These are phyloP conservation scores for Chionographis japonica DNA, from an alignment of 106 monocot genomes.

Conservation along the genomic window DNA sequence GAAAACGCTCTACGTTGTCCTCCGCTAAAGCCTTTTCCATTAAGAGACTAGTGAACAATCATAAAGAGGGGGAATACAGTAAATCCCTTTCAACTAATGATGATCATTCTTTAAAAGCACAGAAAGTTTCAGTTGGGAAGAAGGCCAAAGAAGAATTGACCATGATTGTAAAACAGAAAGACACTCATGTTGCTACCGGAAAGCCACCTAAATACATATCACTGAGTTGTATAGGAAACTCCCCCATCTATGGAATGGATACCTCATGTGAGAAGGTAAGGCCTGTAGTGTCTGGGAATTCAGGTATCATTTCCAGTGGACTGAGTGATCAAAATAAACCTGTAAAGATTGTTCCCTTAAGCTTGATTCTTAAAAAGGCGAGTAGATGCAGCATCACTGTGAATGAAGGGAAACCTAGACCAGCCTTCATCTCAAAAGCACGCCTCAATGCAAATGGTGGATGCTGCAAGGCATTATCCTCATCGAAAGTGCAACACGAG, in stretches of 20 bases:
- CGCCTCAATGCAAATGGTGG: background rate
- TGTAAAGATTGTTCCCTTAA: conserved; percentile 65
- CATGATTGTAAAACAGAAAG: conserved; percentile 7
- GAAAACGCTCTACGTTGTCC: conserved; percentile 27
- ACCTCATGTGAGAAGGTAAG: conserved; percentile 21
- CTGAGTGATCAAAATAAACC: conserved; percentile 39
- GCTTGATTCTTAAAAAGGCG: conserved; percentile 55
- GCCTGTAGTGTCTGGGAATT: conserved; percentile 75
- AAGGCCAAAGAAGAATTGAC: conserved; percentile 14
- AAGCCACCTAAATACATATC: conserved; percentile 57
- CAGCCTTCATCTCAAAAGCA: background rate
- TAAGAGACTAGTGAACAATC: conserved; percentile 14
- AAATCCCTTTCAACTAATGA: conserved; percentile 2
- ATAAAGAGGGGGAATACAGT: conserved; percentile 11
- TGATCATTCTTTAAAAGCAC: conserved; percentile 2
- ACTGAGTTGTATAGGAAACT: conserved; percentile 30
- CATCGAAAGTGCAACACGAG: background rate
- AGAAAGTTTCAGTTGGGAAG: conserved; percentile 15
- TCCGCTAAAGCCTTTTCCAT: conserved; percentile 13
- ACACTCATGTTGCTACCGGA: conserved; percentile 14
- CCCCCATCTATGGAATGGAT: conserved; percentile 13
- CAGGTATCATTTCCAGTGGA: conserved; percentile 59
- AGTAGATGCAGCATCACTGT: conserved; percentile 31
- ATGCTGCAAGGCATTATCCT: conserved; percentile 6
- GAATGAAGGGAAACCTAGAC: conserved; percentile 7